Percentiles rank a stretch among this genome's conserved stretches.
Evolutionary conservation across 2,329 filamentous ascomycete genomes (phyloP).

Genomic region (Fusarium sp.): DNA sequence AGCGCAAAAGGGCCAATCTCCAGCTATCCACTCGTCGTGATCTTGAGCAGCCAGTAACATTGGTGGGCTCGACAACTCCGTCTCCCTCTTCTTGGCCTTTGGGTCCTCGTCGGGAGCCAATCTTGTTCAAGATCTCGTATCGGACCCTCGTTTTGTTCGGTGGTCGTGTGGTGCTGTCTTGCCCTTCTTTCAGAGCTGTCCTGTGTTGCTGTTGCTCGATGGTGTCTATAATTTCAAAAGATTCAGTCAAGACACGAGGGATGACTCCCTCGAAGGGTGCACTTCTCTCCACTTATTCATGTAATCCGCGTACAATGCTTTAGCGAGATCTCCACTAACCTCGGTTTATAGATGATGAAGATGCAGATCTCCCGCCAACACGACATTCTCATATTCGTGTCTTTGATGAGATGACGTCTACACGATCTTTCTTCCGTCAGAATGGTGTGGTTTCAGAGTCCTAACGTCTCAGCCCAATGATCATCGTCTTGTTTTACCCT

Average conservation of each 20-base stretch:
- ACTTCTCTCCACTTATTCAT: constrained; percentile 2
- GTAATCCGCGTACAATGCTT: background rate
- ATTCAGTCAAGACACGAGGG: background rate
- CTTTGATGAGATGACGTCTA: constrained; percentile 3
- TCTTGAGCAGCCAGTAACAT: background rate
- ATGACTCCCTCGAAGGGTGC: constrained; percentile 13
- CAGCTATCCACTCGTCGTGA: constrained; percentile 15
- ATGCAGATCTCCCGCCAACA: constrained; percentile 19
- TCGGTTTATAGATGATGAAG: constrained; percentile 27
- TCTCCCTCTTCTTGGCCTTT: background rate
- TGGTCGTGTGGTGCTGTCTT: background rate
- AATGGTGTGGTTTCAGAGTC: constrained; percentile 7
- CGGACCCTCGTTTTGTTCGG: background rate
- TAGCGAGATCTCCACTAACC: constrained; percentile 28
- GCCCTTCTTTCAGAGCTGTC: background rate
- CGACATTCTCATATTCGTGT: constrained; percentile 10
- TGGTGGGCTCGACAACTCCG: constrained; percentile 6
- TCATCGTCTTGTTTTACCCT: background rate
- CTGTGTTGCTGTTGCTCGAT: background rate
- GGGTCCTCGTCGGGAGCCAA: constrained; percentile 15
- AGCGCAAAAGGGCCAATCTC: constrained; percentile 8
- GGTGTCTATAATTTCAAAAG: background rate
- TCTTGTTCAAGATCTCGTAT: constrained; percentile 8
- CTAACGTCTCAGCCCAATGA: constrained; percentile 1
- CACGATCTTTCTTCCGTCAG: constrained; percentile 4